Base-by-base conservation (phyloP, 306 rosid genomes). In the Trifolium dubium region DNA sequence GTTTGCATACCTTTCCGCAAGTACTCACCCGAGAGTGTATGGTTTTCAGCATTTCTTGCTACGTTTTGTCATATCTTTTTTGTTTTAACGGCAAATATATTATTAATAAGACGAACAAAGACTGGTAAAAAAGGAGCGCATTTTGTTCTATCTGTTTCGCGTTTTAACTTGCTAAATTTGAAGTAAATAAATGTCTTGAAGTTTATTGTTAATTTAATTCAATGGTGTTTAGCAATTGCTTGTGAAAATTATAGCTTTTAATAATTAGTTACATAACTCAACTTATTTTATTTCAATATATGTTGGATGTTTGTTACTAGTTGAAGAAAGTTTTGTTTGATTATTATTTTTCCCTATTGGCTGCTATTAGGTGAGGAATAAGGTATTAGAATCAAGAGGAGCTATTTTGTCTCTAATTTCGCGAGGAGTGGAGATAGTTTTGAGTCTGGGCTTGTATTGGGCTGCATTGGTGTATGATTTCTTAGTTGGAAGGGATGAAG, bases 401-500 rank as follows among this genome's bases (percentile, higher is more conserved):
- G 87, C 98, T 39, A 72, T 80, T 73, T 64, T 85, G 62, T 92
- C 97, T 6, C 87, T 94, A 54, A 82, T 94, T 50, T 82, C 55
- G 18, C 91, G 99, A 50, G 99, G 98, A 5, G 90, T 88, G 72
- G 98, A 92, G 90, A 95, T 95, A 73, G 98, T 95, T 54, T 92
- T 92, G 96, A 95, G 49, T 72, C 83, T 95, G 87, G 99, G 99
- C 37, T 76, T 92, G 5, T 95, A 95, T 78, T 90, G 98, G 98
- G 87, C 98, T 68, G 65, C 89, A 11, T 85, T 95, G 85, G 77
- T 49, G 80, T 95, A 95, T 70, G 99, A 95, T 79, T 90, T 11
- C 88, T 81, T 92, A 15, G 90, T 95, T 51, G 99, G 98, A 83
- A 90, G 99, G 84, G 99, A 94, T 79, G 96, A 92, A 83, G 99